Evolutionary conservation across 2,329 filamentous ascomycete species (phyloP).

Genomic region (Colletotrichum zoysiae): DNA sequence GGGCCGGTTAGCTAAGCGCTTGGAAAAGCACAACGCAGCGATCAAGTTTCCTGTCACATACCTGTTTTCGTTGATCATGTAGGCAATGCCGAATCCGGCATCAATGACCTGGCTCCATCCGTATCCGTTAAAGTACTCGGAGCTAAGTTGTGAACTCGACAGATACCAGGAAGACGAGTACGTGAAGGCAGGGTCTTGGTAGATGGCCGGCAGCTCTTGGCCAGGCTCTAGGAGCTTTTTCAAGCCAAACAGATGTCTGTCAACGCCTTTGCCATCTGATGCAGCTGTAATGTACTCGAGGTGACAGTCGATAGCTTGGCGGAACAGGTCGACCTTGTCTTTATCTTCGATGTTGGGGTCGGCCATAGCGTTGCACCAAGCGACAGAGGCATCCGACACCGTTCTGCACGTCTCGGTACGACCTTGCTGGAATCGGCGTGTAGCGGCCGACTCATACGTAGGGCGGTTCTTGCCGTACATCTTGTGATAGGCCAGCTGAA

Average conservation of each 20-base stretch:
- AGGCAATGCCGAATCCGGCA: slow-evolving; percentile 95
- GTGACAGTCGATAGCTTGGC: slow-evolving; percentile 83
- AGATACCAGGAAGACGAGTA: slow-evolving; percentile 94
- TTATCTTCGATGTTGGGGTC: slow-evolving; percentile 74
- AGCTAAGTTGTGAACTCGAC: slow-evolving; percentile 89
- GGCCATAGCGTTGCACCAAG: slow-evolving; percentile 90
- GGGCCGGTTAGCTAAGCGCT: slow-evolving; percentile 27
- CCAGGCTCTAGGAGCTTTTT: slow-evolving; percentile 88
- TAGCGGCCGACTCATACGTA: slow-evolving; percentile 97
- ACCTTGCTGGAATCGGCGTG: slow-evolving; percentile 94
- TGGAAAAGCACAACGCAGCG: neutral
- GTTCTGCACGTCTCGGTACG: slow-evolving; percentile 96
- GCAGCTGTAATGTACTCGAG: slow-evolving; percentile 92
- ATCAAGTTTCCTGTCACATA: slow-evolving; percentile 53
- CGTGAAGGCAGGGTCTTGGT: slow-evolving; percentile 84
- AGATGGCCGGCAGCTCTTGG: slow-evolving; percentile 85
- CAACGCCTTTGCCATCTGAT: slow-evolving; percentile 91
- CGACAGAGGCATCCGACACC: slow-evolving; percentile 90
- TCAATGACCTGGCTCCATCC: slow-evolving; percentile 99
- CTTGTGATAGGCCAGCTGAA: slow-evolving; percentile 97
- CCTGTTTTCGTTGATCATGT: slow-evolving; percentile 99
- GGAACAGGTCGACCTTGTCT: slow-evolving; percentile 80
- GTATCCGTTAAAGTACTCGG: slow-evolving; percentile 98
- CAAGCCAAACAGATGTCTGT: slow-evolving; percentile 95
- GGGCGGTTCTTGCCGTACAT: slow-evolving; percentile 99